Evolutionary conservation across 345 rosid species (phyloP).

Genomic region (Nephelium lappaceum): DNA sequence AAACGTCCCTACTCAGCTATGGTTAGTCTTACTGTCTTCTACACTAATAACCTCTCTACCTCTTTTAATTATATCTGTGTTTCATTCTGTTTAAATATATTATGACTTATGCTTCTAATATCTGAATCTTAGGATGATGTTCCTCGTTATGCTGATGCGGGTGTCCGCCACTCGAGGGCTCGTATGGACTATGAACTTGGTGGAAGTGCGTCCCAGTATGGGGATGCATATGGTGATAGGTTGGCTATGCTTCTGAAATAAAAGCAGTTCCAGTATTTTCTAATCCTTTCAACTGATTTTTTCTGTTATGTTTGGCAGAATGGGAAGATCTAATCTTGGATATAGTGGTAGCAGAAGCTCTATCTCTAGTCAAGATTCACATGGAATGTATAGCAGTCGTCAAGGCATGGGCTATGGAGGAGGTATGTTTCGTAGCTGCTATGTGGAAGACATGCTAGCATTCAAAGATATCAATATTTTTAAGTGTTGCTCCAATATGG

Average conservation of each 20-base stretch:
- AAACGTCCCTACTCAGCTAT: constrained; percentile 83
- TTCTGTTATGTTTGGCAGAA: constrained; percentile 47
- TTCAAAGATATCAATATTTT: not conserved
- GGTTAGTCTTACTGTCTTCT: constrained; percentile 51
- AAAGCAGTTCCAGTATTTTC: not conserved
- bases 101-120: not conserved
- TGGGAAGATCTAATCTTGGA: constrained; percentile 78
- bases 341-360: constrained; percentile 85
- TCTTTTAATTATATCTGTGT: not conserved
- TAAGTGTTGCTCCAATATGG: not conserved
- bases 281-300: constrained; percentile 8
- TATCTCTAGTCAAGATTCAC: constrained; percentile 75
- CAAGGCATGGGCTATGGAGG: constrained; percentile 84
- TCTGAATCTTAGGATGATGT: constrained; percentile 70
- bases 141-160: constrained; percentile 77
- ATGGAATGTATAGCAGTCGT: constrained; percentile 73
- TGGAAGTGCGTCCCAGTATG: constrained; percentile 67
- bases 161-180: constrained; percentile 81
- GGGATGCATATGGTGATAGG: constrained; percentile 86
- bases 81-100: constrained; percentile 6
- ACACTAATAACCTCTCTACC: not conserved
- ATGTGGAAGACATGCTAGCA: constrained; percentile 5
- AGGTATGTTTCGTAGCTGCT: constrained; percentile 42
- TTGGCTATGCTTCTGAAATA: constrained; percentile 23
- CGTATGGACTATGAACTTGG: constrained; percentile 83